Percentiles rank a stretch among this genome's conserved stretches.
These are phyloP conservation scores for Didymosphaeria variabile DNA, from an alignment of 2,329 filamentous ascomycete genomes.

Conservation along the genomic window DNA sequence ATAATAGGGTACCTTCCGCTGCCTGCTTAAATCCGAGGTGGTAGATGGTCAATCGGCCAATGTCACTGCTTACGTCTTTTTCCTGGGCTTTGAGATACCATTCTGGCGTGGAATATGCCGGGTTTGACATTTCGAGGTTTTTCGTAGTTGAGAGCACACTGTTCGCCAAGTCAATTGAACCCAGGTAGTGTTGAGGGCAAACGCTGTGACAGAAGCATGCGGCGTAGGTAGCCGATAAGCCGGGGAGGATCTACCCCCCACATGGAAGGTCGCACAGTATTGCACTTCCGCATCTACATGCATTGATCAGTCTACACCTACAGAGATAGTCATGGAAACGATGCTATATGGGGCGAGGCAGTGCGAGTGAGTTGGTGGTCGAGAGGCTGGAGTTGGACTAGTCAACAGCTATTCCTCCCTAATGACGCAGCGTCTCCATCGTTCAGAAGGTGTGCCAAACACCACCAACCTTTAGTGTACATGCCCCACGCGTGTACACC, in stretches of 20 bases:
- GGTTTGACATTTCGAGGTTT: background rate
- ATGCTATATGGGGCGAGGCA: background rate
- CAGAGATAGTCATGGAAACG: background rate
- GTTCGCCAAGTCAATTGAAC: background rate
- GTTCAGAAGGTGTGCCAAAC: background rate
- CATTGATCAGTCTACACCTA: background rate
- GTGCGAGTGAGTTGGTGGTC: background rate
- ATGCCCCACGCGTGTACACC: background rate
- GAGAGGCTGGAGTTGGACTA: background rate
- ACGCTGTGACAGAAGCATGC: background rate
- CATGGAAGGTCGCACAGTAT: background rate
- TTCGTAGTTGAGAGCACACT: background rate
- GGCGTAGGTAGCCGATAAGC: background rate
- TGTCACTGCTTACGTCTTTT: conserved; percentile 21
- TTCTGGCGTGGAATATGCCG: conserved; percentile 16
- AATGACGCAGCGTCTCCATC: conserved; percentile 1
- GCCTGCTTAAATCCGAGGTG: conserved; percentile 23
- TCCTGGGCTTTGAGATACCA: conserved; percentile 21
- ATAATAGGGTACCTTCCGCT: conserved; percentile 17
- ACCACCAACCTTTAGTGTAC: no score
- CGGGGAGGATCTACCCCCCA: background rate
- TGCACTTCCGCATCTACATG: background rate
- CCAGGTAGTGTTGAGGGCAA: background rate
- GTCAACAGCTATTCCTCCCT: background rate
- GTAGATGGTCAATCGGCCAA: conserved; percentile 21